Evolutionary conservation across 2,329 filamentous ascomycete genomes (phyloP).

Genomic region (Alternaria ethzedia): DNA sequence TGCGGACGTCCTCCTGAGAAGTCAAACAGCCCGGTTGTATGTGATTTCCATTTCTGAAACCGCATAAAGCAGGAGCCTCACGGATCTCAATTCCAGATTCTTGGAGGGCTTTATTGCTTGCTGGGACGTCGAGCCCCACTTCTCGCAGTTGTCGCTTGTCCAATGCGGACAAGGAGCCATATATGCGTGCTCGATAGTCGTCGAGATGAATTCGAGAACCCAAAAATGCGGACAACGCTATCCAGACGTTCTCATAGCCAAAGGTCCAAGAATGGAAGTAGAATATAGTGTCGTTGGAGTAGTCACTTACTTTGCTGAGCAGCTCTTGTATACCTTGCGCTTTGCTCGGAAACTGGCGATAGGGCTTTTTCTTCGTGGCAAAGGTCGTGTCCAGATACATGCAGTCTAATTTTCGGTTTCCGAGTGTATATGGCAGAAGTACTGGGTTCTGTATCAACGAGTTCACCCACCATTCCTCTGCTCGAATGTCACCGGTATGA

Average conservation of each 20-base stretch:
- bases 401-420: slow-evolving; percentile 66
- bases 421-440: slow-evolving; percentile 72
- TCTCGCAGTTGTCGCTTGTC: slow-evolving; percentile 28
- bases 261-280: slow-evolving; percentile 92
- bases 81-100: slow-evolving; percentile 49
- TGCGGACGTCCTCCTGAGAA: slow-evolving; percentile 62
- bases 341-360: slow-evolving; percentile 66
- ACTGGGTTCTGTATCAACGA: slow-evolving; percentile 72
- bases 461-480: slow-evolving; percentile 86
- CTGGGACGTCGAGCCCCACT: slow-evolving; percentile 48
- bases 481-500: slow-evolving; percentile 88
- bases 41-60: slow-evolving; percentile 77
- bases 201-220: slow-evolving; percentile 80
- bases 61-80: slow-evolving; percentile 72
- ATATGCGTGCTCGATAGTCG: slow-evolving; percentile 77
- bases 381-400: slow-evolving; percentile 93
- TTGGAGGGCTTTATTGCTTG: slow-evolving; percentile 28
- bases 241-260: slow-evolving; percentile 91
- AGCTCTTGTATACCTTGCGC: slow-evolving; percentile 78
- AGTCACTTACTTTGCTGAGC: slow-evolving; percentile 69
- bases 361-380: slow-evolving; percentile 58
- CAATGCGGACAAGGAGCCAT: slow-evolving; percentile 61
- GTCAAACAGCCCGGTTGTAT: slow-evolving; percentile 76
- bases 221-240: slow-evolving; percentile 75
- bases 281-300: slow-evolving; percentile 77